Conservation (phyloP, 2,329 filamentous ascomycete genomes). For the Lachnellula occidentalis region DNA sequence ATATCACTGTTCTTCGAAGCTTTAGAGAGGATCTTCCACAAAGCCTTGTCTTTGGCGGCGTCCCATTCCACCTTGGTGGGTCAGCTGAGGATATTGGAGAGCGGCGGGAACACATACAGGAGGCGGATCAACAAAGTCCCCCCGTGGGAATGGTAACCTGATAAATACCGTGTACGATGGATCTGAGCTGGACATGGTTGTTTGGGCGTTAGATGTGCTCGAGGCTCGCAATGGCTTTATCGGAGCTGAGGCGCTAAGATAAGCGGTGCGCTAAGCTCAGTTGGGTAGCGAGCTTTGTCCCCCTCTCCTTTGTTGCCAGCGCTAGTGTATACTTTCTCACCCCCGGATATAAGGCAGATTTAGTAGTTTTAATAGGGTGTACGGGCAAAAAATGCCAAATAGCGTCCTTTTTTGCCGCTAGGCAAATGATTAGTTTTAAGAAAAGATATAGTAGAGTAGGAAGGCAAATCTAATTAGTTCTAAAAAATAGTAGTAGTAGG, state of each 20-base stretch:
- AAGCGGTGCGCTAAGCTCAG: not conserved
- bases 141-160: conserved; percentile 80
- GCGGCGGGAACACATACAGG: conserved; percentile 49
- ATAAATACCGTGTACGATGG: conserved; percentile 66
- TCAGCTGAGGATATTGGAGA: conserved; percentile 7
- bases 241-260: not conserved
- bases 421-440: too few species aligned
- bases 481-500: too few species aligned
- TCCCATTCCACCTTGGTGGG: conserved; percentile 74
- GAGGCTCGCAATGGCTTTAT: not conserved
- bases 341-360: too few species aligned
- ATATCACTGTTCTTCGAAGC: conserved; percentile 74
- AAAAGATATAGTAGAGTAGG: too few species aligned
- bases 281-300: too few species aligned
- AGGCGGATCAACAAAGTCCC: conserved; percentile 85
- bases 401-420: too few species aligned
- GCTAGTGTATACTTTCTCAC: too few species aligned
- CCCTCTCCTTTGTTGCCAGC: too few species aligned
- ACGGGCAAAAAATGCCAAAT: too few species aligned
- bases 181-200: conserved; percentile 26
- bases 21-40: conserved; percentile 87
- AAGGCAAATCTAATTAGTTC: too few species aligned
- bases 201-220: not conserved
- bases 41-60: conserved; percentile 72
- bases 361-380: too few species aligned